Evolutionary conservation across 495 filamentous ascomycete species (phyloP), one percentile per base, ranked within the genome.

Genomic region (Aspergillus sclerotiicarbonarius): DNA sequence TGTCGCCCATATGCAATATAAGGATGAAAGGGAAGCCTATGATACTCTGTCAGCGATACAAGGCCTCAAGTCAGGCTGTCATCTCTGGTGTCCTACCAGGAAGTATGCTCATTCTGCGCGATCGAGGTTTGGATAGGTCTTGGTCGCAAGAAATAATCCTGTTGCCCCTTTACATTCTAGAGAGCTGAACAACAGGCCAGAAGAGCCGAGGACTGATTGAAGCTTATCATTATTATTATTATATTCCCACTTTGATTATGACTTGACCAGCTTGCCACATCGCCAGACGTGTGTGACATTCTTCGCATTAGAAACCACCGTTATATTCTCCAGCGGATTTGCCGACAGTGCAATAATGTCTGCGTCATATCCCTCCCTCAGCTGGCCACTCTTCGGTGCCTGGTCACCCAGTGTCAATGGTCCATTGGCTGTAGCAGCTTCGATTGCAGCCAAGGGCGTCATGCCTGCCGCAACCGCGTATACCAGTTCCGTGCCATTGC

Each of bases 371-470:
- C 78, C 78, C 2, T 48, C 73, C 60, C 73, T 76, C 35, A 82
- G 41, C 67, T 80, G 78, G 1, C 79, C 78, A n/a, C 72, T 73
- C 63, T 69, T 69, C 2, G 75, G 76, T 19, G 79, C 78, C 60
- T 77, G 71, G 0, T 62, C 58, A 6, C 74, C 76, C 18, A 80
- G 58, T 1, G 67, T 80, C 43, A 74, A 53, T 44, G 78, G 76
- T 7, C 74, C 74, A 37, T 74, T 81, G 6, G 80, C 80, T 12
- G 80, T 83, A 37, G 76, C 77, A 6, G 78, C 76, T 56, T 82
- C 76, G 56, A 83, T 80, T 12, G 80, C 80, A 44, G 79, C 66
- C n/a, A 83, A 61, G 2, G 72, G 74, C 37, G 69, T 78, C 73
- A 83, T 67, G 0, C 80, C 80, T 10, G 75, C 76, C 54, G 79